Conservation (phyloP, 78 protist genomes). For the Emiliania huxleyi region DNA sequence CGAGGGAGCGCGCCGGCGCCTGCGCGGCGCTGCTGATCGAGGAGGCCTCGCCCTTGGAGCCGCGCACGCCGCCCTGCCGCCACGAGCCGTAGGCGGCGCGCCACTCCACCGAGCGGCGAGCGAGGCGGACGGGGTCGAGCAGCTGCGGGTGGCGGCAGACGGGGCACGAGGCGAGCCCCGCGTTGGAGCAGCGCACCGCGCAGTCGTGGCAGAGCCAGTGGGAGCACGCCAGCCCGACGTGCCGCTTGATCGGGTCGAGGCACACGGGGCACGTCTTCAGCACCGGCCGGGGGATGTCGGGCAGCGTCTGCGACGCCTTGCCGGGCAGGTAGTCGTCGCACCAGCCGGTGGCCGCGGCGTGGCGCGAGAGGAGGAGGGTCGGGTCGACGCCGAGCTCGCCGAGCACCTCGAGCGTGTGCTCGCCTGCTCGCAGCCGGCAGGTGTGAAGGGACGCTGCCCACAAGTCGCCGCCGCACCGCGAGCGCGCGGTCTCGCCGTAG, state of each 20-base stretch:
- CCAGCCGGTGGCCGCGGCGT: background rate
- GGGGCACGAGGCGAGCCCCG: background rate
- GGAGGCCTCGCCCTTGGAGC: background rate
- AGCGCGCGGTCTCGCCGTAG: too few species aligned
- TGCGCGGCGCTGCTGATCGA: background rate
- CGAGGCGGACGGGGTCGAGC: background rate
- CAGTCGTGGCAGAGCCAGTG: background rate
- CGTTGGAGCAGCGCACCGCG: background rate
- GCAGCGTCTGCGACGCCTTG: background rate
- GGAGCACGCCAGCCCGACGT: background rate
- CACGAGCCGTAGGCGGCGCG: background rate
- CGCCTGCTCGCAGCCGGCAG: too few species aligned
- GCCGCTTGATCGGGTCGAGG: background rate
- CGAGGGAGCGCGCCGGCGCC: too few species aligned
- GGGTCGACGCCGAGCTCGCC: background rate
- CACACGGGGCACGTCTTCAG: background rate
- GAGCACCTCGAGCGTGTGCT: background rate
- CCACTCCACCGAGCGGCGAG: background rate
- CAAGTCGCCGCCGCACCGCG: too few species aligned
- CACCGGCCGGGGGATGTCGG: background rate
- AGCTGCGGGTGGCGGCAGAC: conserved; percentile 18
- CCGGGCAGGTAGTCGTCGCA: background rate
- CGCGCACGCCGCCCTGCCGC: background rate
- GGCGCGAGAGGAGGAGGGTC: background rate
- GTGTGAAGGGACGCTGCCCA: too few species aligned